These are phyloP conservation scores for Talaromyces verruculosus DNA, from an alignment of 2,329 filamentous ascomycete genomes.

Conservation along the genomic window DNA sequence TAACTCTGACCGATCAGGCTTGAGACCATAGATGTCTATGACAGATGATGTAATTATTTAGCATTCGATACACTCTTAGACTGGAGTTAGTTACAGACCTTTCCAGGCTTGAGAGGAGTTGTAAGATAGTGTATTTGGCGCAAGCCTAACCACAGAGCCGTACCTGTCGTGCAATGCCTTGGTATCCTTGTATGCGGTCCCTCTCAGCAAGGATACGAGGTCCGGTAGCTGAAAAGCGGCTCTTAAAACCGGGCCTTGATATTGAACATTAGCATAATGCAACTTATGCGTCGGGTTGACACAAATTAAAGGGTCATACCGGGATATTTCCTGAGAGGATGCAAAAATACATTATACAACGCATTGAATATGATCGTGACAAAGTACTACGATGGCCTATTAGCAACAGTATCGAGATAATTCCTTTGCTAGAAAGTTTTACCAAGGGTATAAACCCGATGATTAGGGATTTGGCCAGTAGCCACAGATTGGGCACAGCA, in stretches of 20 bases:
- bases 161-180: constrained; percentile 15
- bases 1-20: constrained; percentile 16
- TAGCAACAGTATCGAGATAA: background rate
- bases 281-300: background rate
- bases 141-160: constrained; percentile 15
- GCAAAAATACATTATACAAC: constrained; percentile 17
- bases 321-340: constrained; percentile 18
- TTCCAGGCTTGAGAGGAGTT: constrained; percentile 18
- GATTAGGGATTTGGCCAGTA: background rate
- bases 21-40: constrained; percentile 16
- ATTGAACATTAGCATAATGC: background rate
- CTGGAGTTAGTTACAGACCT: background rate
- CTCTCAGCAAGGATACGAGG: background rate
- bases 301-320: background rate
- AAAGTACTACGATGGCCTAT: background rate
- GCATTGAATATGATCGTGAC: background rate
- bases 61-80: background rate
- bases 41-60: background rate
- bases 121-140: constrained; percentile 18
- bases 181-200: constrained; percentile 15
- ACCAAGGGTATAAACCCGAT: constrained; percentile 7
- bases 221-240: constrained; percentile 7
- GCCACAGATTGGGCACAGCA: constrained; percentile 1
- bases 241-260: constrained; percentile 3
- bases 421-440: background rate